phyloP scores from a whole-genome alignment of 192 early-diverging fungal species.

The Haplosporangium gracile region DNA sequence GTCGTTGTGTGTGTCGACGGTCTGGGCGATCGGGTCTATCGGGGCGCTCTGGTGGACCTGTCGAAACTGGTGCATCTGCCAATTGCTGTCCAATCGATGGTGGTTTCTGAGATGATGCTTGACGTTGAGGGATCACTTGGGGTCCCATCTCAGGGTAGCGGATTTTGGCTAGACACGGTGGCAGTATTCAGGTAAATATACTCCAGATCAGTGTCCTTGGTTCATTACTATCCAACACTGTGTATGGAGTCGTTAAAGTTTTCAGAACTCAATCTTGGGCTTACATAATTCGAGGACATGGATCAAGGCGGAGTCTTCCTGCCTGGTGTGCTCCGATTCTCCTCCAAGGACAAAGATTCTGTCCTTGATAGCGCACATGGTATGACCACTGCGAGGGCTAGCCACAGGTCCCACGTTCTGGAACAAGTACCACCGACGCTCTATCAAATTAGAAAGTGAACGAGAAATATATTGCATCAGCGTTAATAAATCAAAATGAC shows the following conservation, averaged over 20 bases:
- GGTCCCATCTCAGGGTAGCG: constrained; percentile 32
- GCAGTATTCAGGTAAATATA: neutral
- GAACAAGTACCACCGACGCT: constrained; percentile 70
- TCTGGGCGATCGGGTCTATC: constrained; percentile 46
- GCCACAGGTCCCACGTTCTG: constrained; percentile 70
- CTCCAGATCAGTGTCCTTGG: neutral
- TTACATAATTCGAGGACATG: constrained; percentile 34
- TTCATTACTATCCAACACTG: neutral
- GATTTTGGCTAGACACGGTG: constrained; percentile 31
- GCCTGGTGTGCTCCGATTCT: constrained; percentile 59
- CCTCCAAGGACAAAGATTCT: constrained; percentile 68
- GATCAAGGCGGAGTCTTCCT: constrained; percentile 54
- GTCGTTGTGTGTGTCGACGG: constrained; percentile 38
- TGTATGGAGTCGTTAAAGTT: neutral
- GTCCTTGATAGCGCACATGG: constrained; percentile 59
- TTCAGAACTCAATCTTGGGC: neutral
- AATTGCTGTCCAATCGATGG: neutral
- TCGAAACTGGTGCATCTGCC: constrained; percentile 11
- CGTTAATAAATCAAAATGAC: neutral
- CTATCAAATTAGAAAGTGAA: constrained; percentile 25
- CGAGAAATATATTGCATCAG: neutral
- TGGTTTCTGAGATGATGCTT: constrained; percentile 26
- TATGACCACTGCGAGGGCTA: constrained; percentile 59
- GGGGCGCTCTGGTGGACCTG: constrained; percentile 13
- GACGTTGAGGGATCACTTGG: constrained; percentile 35